A percentile compares a stretch with the other conserved stretches of the same genome.
Evolutionary conservation across 805 yeast genomes (phyloP).

Genomic region (Hyphopichia homilentoma): DNA sequence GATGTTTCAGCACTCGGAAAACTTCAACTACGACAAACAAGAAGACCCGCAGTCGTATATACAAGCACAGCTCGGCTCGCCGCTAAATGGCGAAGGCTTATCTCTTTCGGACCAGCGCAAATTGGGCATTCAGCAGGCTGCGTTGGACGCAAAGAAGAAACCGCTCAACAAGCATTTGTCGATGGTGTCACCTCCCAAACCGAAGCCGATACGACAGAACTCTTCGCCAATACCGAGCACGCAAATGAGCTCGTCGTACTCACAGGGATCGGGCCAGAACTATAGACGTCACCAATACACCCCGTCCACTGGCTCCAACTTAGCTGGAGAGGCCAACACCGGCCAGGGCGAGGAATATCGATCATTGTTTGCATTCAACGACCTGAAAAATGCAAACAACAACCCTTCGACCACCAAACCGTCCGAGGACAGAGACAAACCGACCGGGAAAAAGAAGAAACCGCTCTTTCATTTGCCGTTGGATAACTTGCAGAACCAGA

Average conservation of each 20-base stretch:
- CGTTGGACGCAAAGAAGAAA: not conserved
- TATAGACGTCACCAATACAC: no score
- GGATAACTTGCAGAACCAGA: conserved; percentile 14
- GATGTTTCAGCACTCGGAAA: no score
- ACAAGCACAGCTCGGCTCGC: not conserved
- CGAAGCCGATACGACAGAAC: conserved; percentile 3
- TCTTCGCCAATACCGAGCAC: conserved; percentile 2
- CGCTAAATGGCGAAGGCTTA: not conserved
- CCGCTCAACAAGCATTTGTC: conserved; percentile 1
- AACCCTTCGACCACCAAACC: no score
- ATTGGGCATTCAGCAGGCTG: not conserved
- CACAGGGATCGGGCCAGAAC: no score
- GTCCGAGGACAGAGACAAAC: no score
- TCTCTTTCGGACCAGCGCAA: not conserved
- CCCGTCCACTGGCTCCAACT: no score
- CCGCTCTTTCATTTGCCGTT: conserved; percentile 26
- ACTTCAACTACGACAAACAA: not conserved
- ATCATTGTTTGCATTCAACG: not conserved
- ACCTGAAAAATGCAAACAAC: not conserved
- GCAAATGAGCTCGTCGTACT: not conserved
- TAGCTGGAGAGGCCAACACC: no score
- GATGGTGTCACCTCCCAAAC: not conserved
- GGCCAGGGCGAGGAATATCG: no score
- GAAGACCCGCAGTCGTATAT: not conserved
- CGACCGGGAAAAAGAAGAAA: conserved; percentile 11